Percentiles rank a stretch among this genome's conserved stretches.
These are phyloP conservation scores for Chalciporus chontae DNA, from an alignment of 768 basidiomycete genomes.

Conservation along the genomic window DNA sequence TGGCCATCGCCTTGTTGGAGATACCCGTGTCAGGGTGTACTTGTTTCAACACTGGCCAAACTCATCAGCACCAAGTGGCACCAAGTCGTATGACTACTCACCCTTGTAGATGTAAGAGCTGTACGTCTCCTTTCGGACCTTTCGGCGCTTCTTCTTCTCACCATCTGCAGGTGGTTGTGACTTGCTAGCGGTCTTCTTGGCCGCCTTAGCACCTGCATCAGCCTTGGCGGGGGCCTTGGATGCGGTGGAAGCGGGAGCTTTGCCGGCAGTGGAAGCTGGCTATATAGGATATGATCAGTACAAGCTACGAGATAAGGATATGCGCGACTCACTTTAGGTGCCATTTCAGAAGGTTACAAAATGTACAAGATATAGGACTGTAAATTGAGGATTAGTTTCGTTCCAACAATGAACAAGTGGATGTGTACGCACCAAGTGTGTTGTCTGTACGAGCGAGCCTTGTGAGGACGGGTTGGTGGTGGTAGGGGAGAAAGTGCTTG, in stretches of 20 bases:
- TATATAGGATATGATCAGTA: constrained; percentile 18
- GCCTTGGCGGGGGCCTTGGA: constrained; percentile 55
- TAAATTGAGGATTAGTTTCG: constrained; percentile 9
- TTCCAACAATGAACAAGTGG: constrained; percentile 1
- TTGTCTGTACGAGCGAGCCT: constrained; percentile 17
- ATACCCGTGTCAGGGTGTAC: constrained; percentile 94
- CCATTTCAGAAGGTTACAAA: constrained; percentile 34
- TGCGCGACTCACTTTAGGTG: constrained; percentile 32
- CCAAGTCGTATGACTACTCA: constrained; percentile 23
- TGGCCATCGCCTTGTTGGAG: constrained; percentile 86
- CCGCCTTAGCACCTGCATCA: constrained; percentile 45
- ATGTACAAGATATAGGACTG: constrained; percentile 31
- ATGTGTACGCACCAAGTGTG: constrained; percentile 22
- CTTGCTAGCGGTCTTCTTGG: constrained; percentile 63
- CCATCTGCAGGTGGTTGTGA: constrained; percentile 46
- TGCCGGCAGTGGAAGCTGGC: constrained; percentile 41
- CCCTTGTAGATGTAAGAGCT: constrained; percentile 85
- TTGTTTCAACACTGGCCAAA: constrained; percentile 71
- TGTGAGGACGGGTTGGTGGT: constrained; percentile 23
- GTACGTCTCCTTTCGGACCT: constrained; percentile 79
- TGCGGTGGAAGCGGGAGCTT: constrained; percentile 48
- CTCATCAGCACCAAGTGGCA: background rate
- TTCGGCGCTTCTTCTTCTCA: constrained; percentile 80
- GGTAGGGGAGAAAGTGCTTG: constrained; percentile 28
- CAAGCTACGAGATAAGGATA: constrained; percentile 6